These are phyloP conservation scores for Leccinum boreale DNA, from an alignment of 768 basidiomycete genomes.

Conservation along the genomic window DNA sequence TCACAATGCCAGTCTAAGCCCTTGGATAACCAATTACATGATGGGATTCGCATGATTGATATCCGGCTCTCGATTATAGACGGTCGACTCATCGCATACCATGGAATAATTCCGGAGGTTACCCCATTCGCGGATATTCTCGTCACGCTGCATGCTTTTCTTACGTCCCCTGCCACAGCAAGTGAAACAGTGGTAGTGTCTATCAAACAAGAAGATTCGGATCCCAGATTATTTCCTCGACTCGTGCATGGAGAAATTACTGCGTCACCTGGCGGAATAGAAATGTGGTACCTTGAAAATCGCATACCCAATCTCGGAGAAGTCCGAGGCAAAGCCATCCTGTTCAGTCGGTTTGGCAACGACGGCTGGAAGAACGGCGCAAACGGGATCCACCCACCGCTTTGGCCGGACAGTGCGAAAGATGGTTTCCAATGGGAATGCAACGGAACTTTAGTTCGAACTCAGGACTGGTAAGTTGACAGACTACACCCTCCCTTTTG, in stretches of 20 bases:
- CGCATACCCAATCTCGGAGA: constrained; percentile 78
- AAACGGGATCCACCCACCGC: constrained; percentile 82
- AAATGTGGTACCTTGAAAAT: constrained; percentile 83
- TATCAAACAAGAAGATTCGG: constrained; percentile 82
- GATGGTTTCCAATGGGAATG: constrained; percentile 78
- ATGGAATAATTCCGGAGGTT: constrained; percentile 71
- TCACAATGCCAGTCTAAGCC: constrained; percentile 79
- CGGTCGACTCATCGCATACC: constrained; percentile 69
- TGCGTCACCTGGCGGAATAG: constrained; percentile 44
- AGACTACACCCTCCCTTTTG: neutral
- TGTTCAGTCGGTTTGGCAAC: constrained; percentile 79
- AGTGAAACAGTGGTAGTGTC: constrained; percentile 82
- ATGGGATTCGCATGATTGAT: constrained; percentile 81
- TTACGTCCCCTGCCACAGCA: constrained; percentile 51
- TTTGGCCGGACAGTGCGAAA: constrained; percentile 79
- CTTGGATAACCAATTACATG: constrained; percentile 63
- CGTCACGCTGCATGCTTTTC: constrained; percentile 55
- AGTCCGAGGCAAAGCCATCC: constrained; percentile 78
- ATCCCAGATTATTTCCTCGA: constrained; percentile 52
- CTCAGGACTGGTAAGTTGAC: constrained; percentile 75
- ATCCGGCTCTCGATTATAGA: constrained; percentile 71
- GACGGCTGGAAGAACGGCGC: constrained; percentile 70
- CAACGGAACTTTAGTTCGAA: constrained; percentile 63
- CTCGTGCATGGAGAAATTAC: constrained; percentile 65
- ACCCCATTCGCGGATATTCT: constrained; percentile 69